Base-by-base conservation (phyloP, 148 eudicot genomes). In the Rhododendron williamsianum region DNA sequence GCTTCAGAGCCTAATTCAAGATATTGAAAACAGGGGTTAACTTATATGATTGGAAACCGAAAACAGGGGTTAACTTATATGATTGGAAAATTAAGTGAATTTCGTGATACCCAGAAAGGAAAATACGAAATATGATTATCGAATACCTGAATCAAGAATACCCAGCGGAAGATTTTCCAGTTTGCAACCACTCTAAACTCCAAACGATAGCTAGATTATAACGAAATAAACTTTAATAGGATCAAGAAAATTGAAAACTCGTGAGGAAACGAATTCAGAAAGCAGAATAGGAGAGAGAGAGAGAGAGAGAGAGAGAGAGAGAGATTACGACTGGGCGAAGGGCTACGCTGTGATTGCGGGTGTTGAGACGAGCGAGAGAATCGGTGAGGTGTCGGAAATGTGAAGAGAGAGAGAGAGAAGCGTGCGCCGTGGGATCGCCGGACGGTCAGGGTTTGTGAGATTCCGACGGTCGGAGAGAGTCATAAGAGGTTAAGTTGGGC, bases 321-420 rank as follows among this genome's bases (percentile, higher is more conserved):
- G 45, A 41, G 45, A 41, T 41, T 41, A 82, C 67, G 63, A 87
- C 25, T 48, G 84, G 69, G 83, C 78, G 85, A 92, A 78, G 87
- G 92, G 94, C 87, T 67, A 82, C 67, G 93, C 95, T 91, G 89
- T 80, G 91, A 93, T 89, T 91, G 81, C 92, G 93, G 93, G 58
- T 4, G 83, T 81, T 41, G 81, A 76, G 84, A 88, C 69, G 71
- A 78, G 88, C 93, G 60, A 69, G 87, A 89, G 91, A 93, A 90
- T 87, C 89, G 95, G 93, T 80, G 82, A 82, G 88, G 88, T 92
- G 92, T 86, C 85, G 86, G 91, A 89, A 86, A 51, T 25, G 18
- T 67, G 49, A 76, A 58, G 65, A 58, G 76, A 71, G 76, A 33
- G 76, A 30, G 74, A 69, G 36, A 69, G 74, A n/a, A 25, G 36